Percentiles rank a stretch among this genome's conserved stretches.
Conservation (phyloP, 139 green algal genomes). For the Chlorella sp. region DNA sequence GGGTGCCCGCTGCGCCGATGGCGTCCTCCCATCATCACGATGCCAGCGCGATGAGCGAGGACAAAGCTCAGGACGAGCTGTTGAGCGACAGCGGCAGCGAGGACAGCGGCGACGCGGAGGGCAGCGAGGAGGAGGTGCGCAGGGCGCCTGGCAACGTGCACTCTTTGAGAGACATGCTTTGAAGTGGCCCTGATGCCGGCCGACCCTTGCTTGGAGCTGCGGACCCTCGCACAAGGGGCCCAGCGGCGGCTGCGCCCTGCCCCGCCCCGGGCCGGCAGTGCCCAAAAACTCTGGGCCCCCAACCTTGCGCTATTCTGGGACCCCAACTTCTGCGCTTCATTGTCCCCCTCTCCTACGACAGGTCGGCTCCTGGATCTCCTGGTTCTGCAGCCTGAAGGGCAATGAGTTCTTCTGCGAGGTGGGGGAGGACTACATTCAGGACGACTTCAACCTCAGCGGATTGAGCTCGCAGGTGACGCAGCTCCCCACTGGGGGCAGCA, state of each 20-base stretch:
- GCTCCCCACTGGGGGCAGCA: neutral
- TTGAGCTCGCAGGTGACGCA: constrained; percentile 74
- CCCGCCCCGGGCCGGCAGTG: too few relatives aligned
- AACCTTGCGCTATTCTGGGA: too few relatives aligned
- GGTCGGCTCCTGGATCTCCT: constrained; percentile 87
- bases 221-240: too few relatives aligned
- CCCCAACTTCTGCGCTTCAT: too few relatives aligned
- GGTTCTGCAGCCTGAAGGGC: constrained; percentile 91
- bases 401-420: constrained; percentile 95
- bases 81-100: constrained; percentile 39
- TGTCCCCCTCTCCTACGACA: constrained; percentile 3
- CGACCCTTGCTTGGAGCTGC: neutral
- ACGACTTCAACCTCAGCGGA: constrained; percentile 98
- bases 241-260: too few relatives aligned
- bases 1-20: neutral
- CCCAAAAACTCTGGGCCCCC: too few relatives aligned
- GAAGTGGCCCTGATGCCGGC: neutral
- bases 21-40: neutral
- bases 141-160: too few relatives aligned
- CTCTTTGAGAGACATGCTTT: too few relatives aligned
- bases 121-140: constrained; percentile 29
- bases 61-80: constrained; percentile 33
- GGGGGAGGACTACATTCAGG: constrained; percentile 97
- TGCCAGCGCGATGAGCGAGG: constrained; percentile 14
- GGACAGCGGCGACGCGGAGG: constrained; percentile 24